These are phyloP conservation scores for Wolfiporia cocos DNA, from an alignment of 1,284 basidiomycete species.

Conservation along the genomic window DNA sequence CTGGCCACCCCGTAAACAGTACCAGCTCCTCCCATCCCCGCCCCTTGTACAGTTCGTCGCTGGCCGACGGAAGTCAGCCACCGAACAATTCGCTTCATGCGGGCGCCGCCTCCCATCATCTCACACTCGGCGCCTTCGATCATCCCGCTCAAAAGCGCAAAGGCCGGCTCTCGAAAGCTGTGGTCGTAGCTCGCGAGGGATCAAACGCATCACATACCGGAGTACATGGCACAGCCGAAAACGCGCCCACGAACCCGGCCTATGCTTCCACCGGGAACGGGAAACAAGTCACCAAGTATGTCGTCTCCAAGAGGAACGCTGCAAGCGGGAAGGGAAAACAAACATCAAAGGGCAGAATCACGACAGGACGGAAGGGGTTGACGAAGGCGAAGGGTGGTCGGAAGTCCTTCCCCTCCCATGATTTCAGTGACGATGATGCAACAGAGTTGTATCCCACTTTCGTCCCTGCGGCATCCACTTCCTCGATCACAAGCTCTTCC, in stretches of 20 bases:
- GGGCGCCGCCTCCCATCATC: constrained; percentile 9
- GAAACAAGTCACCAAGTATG: constrained; percentile 10
- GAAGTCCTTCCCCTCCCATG: constrained; percentile 10
- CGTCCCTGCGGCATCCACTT: constrained; percentile 23
- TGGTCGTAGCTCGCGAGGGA: constrained; percentile 21
- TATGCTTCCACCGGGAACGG: constrained; percentile 1
- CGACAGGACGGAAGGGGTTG: constrained; percentile 11
- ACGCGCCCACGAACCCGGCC: neutral
- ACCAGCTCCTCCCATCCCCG: constrained; percentile 1
- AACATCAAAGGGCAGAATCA: constrained; percentile 22
- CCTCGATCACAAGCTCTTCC: constrained; percentile 23
- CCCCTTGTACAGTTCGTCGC: constrained; percentile 2
- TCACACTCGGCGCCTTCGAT: constrained; percentile 17
- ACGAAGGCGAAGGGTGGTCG: neutral
- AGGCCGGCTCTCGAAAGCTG: constrained; percentile 48
- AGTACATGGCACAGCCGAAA: neutral
- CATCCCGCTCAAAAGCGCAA: constrained; percentile 38
- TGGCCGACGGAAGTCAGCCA: constrained; percentile 5
- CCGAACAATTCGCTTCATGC: constrained; percentile 6
- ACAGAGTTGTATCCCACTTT: constrained; percentile 23
- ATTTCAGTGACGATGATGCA: constrained; percentile 19
- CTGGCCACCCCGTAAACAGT: constrained; percentile 6
- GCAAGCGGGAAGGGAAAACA: constrained; percentile 13
- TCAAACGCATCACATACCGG: constrained; percentile 15
- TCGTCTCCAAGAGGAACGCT: constrained; percentile 12